Evolutionary conservation across 805 yeast species (phyloP).

Genomic region (Saccharomycopsis synnaedendra): DNA sequence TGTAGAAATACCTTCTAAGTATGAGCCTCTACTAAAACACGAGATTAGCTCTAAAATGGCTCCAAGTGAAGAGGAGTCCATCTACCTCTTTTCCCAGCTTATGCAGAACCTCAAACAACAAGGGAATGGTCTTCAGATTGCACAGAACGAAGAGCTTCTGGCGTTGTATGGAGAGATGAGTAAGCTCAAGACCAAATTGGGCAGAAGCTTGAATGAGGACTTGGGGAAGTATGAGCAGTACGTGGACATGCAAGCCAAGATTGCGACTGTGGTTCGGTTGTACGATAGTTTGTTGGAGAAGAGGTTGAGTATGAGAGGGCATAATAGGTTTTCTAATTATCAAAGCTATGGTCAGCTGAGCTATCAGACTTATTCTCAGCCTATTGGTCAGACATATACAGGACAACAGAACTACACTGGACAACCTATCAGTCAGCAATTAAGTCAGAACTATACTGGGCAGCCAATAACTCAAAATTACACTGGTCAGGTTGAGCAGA

Average conservation of each 20-base stretch:
- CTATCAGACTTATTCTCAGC: not conserved
- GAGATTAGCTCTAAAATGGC: slow-evolving; percentile 26
- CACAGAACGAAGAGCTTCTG: slow-evolving; percentile 38
- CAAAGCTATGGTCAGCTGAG: not conserved
- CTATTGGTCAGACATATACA: not conserved
- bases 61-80: slow-evolving; percentile 55
- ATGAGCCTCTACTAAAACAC: slow-evolving; percentile 8
- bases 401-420: too few relatives aligned
- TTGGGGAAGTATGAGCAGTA: slow-evolving; percentile 51
- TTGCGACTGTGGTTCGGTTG: slow-evolving; percentile 62
- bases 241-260: slow-evolving; percentile 65
- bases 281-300: slow-evolving; percentile 65
- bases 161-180: slow-evolving; percentile 50
- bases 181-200: slow-evolving; percentile 58
- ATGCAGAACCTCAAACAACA: slow-evolving; percentile 38
- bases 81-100: slow-evolving; percentile 57
- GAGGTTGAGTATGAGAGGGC: slow-evolving; percentile 24
- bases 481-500: too few relatives aligned
- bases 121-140: slow-evolving; percentile 19
- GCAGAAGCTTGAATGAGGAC: slow-evolving; percentile 44
- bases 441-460: too few relatives aligned
- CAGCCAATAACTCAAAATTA: too few relatives aligned
- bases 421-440: too few relatives aligned
- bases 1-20: slow-evolving; percentile 13
- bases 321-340: slow-evolving; percentile 1